These are phyloP conservation scores for Stachybotrys chartarum DNA, from an alignment of 2,329 filamentous ascomycete species.

Conservation along the genomic window DNA sequence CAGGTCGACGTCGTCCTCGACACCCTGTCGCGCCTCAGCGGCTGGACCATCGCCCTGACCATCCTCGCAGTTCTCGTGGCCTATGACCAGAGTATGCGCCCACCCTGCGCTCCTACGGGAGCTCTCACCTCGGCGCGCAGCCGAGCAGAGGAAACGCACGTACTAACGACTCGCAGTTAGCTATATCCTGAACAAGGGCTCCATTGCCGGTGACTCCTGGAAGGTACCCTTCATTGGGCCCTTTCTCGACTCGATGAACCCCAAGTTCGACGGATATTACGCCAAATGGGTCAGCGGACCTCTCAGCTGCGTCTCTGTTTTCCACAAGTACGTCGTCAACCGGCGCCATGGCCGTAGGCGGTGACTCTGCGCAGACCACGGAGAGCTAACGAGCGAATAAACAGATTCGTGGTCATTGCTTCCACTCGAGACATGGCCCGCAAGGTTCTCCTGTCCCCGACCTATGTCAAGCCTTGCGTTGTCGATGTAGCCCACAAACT, in stretches of 20 bases:
- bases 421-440: conserved; percentile 91
- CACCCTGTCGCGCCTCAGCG: conserved; percentile 48
- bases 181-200: conserved; percentile 69
- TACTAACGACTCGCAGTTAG: conserved; percentile 45
- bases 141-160: neutral
- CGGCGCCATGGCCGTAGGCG: neutral
- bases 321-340: conserved; percentile 73
- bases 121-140: neutral
- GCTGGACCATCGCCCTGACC: conserved; percentile 59
- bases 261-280: conserved; percentile 85
- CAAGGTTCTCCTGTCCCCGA: conserved; percentile 92
- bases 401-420: conserved; percentile 94
- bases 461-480: conserved; percentile 90
- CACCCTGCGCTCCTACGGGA: conserved; percentile 2
- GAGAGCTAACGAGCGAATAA: neutral
- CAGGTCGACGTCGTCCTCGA: conserved; percentile 50
- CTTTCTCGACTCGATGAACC: conserved; percentile 85
- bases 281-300: conserved; percentile 88
- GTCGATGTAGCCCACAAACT: conserved; percentile 93
- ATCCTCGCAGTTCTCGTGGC: conserved; percentile 63
- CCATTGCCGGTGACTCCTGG: conserved; percentile 65
- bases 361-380: neutral
- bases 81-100: conserved; percentile 80
- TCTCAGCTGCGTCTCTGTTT: conserved; percentile 94
- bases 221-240: conserved; percentile 91